Evolutionary conservation across 345 rosid species (phyloP).

Genomic region (Sisymbrium irio): DNA sequence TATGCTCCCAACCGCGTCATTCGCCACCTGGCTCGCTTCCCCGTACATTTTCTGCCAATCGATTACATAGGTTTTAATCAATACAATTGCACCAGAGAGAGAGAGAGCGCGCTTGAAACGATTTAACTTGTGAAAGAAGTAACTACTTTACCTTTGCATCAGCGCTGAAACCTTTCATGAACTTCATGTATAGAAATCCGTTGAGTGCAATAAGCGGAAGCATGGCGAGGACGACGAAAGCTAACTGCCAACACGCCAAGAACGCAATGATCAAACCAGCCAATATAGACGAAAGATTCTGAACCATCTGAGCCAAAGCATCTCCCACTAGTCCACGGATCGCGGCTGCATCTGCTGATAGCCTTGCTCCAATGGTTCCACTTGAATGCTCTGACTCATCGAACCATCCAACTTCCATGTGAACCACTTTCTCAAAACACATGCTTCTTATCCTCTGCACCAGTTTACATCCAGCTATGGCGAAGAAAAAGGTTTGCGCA

Average conservation of each 20-base stretch:
- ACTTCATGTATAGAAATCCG: constrained; percentile 57
- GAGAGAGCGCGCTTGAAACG: neutral
- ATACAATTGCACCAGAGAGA: neutral
- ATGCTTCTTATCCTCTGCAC: constrained; percentile 62
- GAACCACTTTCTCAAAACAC: constrained; percentile 81
- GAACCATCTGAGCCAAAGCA: constrained; percentile 58
- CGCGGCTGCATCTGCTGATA: constrained; percentile 79
- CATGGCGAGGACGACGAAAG: constrained; percentile 53
- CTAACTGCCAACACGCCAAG: constrained; percentile 62
- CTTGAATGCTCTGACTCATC: constrained; percentile 75
- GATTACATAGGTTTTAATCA: neutral
- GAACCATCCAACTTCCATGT: constrained; percentile 88
- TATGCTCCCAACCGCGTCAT: constrained; percentile 88
- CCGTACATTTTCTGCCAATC: constrained; percentile 69
- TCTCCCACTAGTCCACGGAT: constrained; percentile 79
- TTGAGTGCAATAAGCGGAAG: constrained; percentile 64
- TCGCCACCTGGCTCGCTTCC: constrained; percentile 88
- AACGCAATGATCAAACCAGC: constrained; percentile 81
- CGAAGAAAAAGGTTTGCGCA: constrained; percentile 52
- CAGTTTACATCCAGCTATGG: constrained; percentile 62
- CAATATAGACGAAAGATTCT: constrained; percentile 50
- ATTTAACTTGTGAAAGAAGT: neutral
- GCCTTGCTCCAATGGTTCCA: constrained; percentile 70
- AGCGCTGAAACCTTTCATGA: constrained; percentile 78
- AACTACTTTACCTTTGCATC: constrained; percentile 67